Conservation (phyloP, 441 rosid species). For the Syzygium malaccense region DNA sequence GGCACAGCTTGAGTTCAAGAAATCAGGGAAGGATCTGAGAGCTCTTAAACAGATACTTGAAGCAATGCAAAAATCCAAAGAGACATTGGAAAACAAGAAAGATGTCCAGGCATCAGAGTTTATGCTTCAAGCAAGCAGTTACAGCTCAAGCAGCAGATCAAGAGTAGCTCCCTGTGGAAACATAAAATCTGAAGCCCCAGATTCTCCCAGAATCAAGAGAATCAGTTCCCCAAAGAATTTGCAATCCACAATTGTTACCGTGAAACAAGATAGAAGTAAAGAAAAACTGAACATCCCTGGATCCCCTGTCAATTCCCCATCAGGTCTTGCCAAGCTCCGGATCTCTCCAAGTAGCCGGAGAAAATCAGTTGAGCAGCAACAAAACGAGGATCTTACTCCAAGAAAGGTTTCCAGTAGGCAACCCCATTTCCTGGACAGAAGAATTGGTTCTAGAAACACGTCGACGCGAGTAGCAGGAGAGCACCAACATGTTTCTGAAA, state of each 20-base stretch:
- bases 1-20: constrained; percentile 70
- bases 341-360: constrained; percentile 24
- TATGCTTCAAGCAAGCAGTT: constrained; percentile 20
- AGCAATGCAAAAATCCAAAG: constrained; percentile 73
- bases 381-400: constrained; percentile 35
- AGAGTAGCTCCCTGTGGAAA: constrained; percentile 12
- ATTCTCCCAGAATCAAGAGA: constrained; percentile 25
- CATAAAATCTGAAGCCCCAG: constrained; percentile 12
- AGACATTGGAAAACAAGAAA: constrained; percentile 29
- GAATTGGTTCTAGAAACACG: constrained; percentile 10
- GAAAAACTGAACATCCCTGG: constrained; percentile 24
- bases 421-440: constrained; percentile 26
- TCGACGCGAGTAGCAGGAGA: constrained; percentile 27
- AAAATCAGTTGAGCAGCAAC: constrained; percentile 27
- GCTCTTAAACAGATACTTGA: constrained; percentile 87
- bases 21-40: constrained; percentile 82
- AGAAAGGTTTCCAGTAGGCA: constrained; percentile 25
- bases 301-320: constrained; percentile 17
- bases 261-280: constrained; percentile 41
- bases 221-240: constrained; percentile 29
- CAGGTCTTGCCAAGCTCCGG: constrained; percentile 24
- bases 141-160: constrained; percentile 22
- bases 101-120: constrained; percentile 22
- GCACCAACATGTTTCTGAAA: constrained; percentile 23
- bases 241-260: constrained; percentile 44